These are phyloP conservation scores for Penicillium angulare DNA, from an alignment of 495 filamentous ascomycete species.

Conservation along the genomic window DNA sequence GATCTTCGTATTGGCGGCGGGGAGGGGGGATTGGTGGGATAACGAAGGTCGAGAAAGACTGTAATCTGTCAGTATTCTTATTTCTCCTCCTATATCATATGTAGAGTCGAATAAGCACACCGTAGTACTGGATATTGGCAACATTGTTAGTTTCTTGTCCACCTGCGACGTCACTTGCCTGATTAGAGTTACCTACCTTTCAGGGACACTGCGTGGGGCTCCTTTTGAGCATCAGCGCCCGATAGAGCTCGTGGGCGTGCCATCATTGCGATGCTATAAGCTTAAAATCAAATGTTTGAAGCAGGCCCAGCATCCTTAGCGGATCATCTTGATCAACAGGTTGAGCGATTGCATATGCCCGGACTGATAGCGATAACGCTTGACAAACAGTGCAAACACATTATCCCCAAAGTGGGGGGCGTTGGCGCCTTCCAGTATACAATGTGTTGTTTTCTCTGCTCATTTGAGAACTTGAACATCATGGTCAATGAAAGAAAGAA, in stretches of 20 bases:
- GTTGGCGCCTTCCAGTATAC: not conserved
- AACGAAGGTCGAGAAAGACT: conserved; percentile 58
- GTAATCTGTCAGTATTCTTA: conserved; percentile 15
- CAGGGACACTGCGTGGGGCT: conserved; percentile 80
- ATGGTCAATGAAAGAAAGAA: too few relatives aligned
- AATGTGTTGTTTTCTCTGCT: not conserved
- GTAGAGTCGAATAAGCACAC: conserved; percentile 23
- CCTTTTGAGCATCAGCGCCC: conserved; percentile 61
- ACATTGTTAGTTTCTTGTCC: conserved; percentile 4
- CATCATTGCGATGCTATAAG: conserved; percentile 22
- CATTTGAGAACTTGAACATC: too few relatives aligned
- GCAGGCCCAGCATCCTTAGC: conserved; percentile 2
- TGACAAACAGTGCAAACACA: conserved; percentile 17
- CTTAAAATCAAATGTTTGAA: not conserved
- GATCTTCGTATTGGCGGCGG: conserved; percentile 48
- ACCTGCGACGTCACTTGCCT: not conserved
- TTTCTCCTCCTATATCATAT: not conserved
- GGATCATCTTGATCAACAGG: conserved; percentile 10
- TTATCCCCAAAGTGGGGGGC: conserved; percentile 32
- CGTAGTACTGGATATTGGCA: conserved; percentile 33
- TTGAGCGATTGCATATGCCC: not conserved
- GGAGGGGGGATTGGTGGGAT: conserved; percentile 57
- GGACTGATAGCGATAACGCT: conserved; percentile 19
- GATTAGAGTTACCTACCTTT: conserved; percentile 56
- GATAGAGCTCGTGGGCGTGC: conserved; percentile 46